Evolutionary conservation across 768 basidiomycete species (phyloP).

Genomic region (Sporobolomyces phaffii): DNA sequence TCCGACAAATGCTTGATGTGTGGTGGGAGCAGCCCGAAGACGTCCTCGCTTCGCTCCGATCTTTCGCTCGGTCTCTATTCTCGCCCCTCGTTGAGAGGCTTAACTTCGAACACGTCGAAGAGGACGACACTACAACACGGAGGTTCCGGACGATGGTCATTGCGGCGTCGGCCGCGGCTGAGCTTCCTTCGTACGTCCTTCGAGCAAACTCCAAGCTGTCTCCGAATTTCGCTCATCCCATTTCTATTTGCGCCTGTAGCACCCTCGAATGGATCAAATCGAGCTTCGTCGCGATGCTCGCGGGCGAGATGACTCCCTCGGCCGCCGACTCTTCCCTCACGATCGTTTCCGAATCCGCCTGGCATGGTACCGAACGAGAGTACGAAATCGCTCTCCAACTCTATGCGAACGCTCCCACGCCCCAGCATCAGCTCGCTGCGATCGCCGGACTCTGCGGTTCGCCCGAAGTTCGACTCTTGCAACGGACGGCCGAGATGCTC

Average conservation of each 20-base stretch:
- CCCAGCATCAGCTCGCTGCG: slow-evolving; percentile 18
- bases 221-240: too few species aligned
- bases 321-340: slow-evolving; percentile 12
- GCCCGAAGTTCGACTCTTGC: background rate
- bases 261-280: slow-evolving; percentile 6
- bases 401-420: slow-evolving; percentile 24
- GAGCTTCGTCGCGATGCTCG: slow-evolving; percentile 3
- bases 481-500: slow-evolving; percentile 16
- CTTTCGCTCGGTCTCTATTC: slow-evolving; percentile 48
- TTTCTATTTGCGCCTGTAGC: background rate
- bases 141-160: slow-evolving; percentile 10
- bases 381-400: slow-evolving; percentile 13
- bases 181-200: background rate
- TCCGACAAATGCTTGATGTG: slow-evolving; percentile 56
- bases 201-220: too few species aligned
- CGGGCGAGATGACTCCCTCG: background rate
- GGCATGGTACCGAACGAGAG: slow-evolving; percentile 13
- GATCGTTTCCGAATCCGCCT: slow-evolving; percentile 1
- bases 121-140: slow-evolving; percentile 52
- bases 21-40: slow-evolving; percentile 75
- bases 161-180: slow-evolving; percentile 5
- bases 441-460: slow-evolving; percentile 17
- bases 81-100: slow-evolving; percentile 68
- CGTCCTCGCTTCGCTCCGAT: slow-evolving; percentile 50
- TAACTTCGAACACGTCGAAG: slow-evolving; percentile 65